Conservation (phyloP, 257 asterid genomes). For the Gentiana macrophylla region DNA sequence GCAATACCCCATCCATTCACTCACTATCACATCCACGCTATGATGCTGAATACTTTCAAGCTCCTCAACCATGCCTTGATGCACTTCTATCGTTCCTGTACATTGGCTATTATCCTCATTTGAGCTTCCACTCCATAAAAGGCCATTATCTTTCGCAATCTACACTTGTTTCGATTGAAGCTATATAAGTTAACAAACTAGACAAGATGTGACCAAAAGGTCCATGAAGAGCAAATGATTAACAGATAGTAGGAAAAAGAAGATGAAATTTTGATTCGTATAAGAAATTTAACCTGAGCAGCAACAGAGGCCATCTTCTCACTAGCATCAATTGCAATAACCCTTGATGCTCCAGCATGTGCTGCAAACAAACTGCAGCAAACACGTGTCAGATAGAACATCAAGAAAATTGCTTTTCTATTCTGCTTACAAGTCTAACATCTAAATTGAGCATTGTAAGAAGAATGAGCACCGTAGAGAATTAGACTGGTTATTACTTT, state of each 20-base stretch:
- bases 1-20: constrained; percentile 99
- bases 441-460: too few relatives aligned
- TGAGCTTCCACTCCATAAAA: constrained; percentile 25
- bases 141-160: constrained; percentile 74
- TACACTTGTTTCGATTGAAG: constrained; percentile 17
- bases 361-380: constrained; percentile 86
- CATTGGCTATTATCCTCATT: constrained; percentile 13
- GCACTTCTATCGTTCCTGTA: constrained; percentile 55
- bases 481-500: too few relatives aligned
- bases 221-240: background rate
- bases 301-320: constrained; percentile 91
- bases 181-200: background rate
- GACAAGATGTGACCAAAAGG: constrained; percentile 8
- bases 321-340: constrained; percentile 87
- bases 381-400: constrained; percentile 8
- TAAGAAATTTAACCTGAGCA: constrained; percentile 41
- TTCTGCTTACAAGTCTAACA: too few relatives aligned
- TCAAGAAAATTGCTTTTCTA: too few relatives aligned
- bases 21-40: constrained; percentile 69
- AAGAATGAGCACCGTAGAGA: too few relatives aligned
- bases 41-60: constrained; percentile 38
- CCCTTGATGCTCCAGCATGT: constrained; percentile 86
- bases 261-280: constrained; percentile 1
- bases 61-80: constrained; percentile 64
- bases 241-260: background rate